These are phyloP conservation scores for Populus tremula DNA, from an alignment of 345 rosid species.

Conservation along the genomic window DNA sequence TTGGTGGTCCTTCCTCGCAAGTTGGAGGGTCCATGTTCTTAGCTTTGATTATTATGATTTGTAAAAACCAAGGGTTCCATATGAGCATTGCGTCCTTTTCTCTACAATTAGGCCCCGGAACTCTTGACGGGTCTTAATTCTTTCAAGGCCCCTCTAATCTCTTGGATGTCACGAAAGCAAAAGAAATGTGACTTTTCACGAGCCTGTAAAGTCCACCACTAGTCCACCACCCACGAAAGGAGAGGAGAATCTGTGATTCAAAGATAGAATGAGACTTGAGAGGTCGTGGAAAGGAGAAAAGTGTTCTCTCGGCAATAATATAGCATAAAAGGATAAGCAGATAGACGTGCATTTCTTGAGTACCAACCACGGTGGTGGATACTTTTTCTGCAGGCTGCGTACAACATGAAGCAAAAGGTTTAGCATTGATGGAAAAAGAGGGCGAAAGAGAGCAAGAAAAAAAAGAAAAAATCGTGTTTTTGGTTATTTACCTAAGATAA, in stretches of 20 bases:
- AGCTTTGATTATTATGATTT: background rate
- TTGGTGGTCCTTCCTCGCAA: conserved; percentile 23
- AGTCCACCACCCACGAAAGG: background rate
- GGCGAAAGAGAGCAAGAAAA: background rate
- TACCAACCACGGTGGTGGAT: conserved; percentile 7
- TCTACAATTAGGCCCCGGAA: background rate
- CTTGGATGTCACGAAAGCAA: background rate
- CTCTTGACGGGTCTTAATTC: background rate
- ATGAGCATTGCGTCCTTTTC: background rate
- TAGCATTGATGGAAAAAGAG: background rate
- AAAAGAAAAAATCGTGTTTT: too few relatives aligned
- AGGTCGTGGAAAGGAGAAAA: background rate
- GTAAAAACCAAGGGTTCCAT: background rate
- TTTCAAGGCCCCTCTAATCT: background rate
- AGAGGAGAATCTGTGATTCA: background rate
- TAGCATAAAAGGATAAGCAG: conserved; percentile 11
- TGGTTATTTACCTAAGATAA: too few relatives aligned
- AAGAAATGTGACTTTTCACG: background rate
- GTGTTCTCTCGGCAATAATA: background rate
- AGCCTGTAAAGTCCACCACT: background rate
- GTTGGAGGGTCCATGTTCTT: conserved; percentile 5
- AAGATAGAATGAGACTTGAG: background rate
- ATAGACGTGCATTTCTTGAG: background rate
- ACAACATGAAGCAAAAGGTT: background rate
- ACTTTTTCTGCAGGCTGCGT: background rate